Percentiles rank a stretch among this genome's conserved stretches.
phyloP scores from a whole-genome alignment of 2,329 filamentous ascomycete species.

The Trichothecium sympodiale region DNA sequence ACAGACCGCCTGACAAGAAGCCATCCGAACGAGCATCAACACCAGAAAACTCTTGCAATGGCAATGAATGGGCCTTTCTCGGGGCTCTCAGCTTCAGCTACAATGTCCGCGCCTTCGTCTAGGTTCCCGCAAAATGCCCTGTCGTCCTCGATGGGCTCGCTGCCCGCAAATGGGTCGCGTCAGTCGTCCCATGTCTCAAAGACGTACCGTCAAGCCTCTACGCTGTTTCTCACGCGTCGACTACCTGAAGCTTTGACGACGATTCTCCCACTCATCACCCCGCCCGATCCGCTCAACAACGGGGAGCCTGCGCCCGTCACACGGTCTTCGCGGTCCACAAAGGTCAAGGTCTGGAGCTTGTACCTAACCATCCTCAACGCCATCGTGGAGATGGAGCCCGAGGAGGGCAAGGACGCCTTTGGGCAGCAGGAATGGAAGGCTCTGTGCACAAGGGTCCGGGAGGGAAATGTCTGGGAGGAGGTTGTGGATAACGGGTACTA shows the following conservation, averaged over 20 bases:
- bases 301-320: slow-evolving; percentile 62
- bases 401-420: slow-evolving; percentile 83
- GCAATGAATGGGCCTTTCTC: neutral
- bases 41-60: neutral
- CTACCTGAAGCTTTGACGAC: slow-evolving; percentile 81
- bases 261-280: slow-evolving; percentile 69
- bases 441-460: slow-evolving; percentile 72
- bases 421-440: slow-evolving; percentile 76
- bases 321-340: slow-evolving; percentile 66
- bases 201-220: slow-evolving; percentile 86
- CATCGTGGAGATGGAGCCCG: slow-evolving; percentile 75
- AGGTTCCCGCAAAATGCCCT: slow-evolving; percentile 38
- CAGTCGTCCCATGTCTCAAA: slow-evolving; percentile 71
- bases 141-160: slow-evolving; percentile 58
- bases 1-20: too few species aligned
- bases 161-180: slow-evolving; percentile 49
- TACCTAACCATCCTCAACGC: slow-evolving; percentile 91
- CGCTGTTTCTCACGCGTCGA: slow-evolving; percentile 87
- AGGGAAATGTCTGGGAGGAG: slow-evolving; percentile 90
- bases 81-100: neutral
- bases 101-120: neutral
- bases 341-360: slow-evolving; percentile 94
- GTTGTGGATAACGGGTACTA: slow-evolving; percentile 81
- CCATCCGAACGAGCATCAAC: too few species aligned
- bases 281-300: slow-evolving; percentile 34